phyloP scores from a whole-genome alignment of 352 stramenopile species.

The Phytophthora cryptogea region DNA sequence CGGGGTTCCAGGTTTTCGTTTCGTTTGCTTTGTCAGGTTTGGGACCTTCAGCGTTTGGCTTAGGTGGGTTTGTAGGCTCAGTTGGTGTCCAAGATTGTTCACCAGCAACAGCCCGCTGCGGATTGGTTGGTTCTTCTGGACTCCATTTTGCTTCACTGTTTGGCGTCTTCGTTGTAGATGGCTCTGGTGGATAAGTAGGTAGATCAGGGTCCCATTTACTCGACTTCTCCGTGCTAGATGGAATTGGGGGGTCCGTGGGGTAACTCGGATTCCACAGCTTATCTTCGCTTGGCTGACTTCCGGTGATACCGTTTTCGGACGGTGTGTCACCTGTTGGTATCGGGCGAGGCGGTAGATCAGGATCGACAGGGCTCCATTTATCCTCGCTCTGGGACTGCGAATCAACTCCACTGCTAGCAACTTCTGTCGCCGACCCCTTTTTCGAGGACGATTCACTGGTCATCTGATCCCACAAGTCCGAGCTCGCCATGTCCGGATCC shows the following conservation, averaged over 20 bases:
- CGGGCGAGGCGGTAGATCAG: conserved; percentile 7
- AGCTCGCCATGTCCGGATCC: not conserved
- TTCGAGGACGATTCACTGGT: not conserved
- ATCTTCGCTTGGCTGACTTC: conserved; percentile 6
- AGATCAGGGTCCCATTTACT: conserved; percentile 3
- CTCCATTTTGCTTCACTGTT: not conserved
- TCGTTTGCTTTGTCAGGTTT: not conserved
- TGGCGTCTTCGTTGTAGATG: not conserved
- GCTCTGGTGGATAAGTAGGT: not conserved
- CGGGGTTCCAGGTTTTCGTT: conserved; percentile 2
- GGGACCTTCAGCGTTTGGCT: not conserved
- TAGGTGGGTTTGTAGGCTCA: not conserved
- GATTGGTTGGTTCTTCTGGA: conserved; percentile 10
- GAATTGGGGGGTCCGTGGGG: conserved; percentile 12
- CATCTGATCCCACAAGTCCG: not conserved
- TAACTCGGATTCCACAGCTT: conserved; percentile 19
- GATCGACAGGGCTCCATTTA: conserved; percentile 18
- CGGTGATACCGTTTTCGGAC: conserved; percentile 1
- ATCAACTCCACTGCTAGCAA: not conserved
- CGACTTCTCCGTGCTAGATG: not conserved
- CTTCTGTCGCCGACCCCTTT: not conserved
- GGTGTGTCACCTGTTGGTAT: conserved; percentile 1
- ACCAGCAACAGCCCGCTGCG: not conserved
- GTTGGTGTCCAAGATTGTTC: not conserved
- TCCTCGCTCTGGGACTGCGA: not conserved